Base-by-base conservation (phyloP, 352 stramenopile species). In the Pythium dissimile region DNA sequence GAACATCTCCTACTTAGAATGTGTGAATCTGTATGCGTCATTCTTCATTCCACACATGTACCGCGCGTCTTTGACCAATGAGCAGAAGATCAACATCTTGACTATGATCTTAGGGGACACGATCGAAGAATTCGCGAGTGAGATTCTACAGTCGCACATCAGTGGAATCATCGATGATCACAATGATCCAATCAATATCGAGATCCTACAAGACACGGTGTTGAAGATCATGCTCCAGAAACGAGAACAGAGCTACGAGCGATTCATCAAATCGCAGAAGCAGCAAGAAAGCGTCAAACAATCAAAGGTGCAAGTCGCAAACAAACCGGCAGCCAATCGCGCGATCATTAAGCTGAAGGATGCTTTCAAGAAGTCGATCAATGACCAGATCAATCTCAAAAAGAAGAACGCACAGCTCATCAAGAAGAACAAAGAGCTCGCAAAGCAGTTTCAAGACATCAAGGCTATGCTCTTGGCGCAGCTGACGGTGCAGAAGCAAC, bases 21-120 rank as follows among this genome's bases (percentile, higher is more conserved):
- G 47, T 28, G 30, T 54, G 8, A 16, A 3, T 5, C 15, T 54
- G 16, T 54, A 54, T 30, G 47, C 47, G 13, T 4, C 13, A 28
- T 28, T 54, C 5, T 54, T 54, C n/a, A 32, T 54, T 3, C 47
- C 47, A 10, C 47, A 54, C 5, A 54, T 54, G 47, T 54, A 54
- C 32, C 8, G 26, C 23, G 23, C 10, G 9, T 43, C 37, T 10
- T 16, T 43, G 9, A 43, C 37, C 9, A 43, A 8, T 16, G 37
- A 43, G 9, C 37, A 43, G 18, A 8, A 16, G 5, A 16, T 43
- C 11, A 43, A 43, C 18, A 8, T 43, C 9, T 10, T 43, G 9
- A 20, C 37, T 16, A 43, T 43, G 37, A 18, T 43, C 5, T 16
- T 43, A 6, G 18, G 23, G 10, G 30, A 43, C 23, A 28, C 47